These are phyloP conservation scores for Lecanosticta acicola DNA, from an alignment of 2,329 filamentous ascomycete genomes.

Conservation along the genomic window DNA sequence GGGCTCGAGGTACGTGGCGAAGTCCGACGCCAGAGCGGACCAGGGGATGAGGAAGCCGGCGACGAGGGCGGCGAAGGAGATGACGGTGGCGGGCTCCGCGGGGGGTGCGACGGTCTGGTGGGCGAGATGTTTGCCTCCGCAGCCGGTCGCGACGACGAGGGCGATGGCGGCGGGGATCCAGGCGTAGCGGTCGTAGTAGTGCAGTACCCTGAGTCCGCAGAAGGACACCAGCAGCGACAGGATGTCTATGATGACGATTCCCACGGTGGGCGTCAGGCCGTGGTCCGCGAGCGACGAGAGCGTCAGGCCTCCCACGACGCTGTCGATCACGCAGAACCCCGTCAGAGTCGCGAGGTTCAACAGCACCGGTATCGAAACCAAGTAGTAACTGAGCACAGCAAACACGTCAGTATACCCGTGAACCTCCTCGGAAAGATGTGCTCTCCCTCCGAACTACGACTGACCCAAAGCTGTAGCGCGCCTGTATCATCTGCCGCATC, in stretches of 20 bases:
- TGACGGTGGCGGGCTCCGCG: conserved; percentile 39
- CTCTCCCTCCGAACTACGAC: too few relatives aligned
- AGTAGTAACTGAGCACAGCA: conserved; percentile 42
- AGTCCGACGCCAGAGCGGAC: conserved; percentile 38
- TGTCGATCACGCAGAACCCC: conserved; percentile 59
- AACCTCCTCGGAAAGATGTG: too few relatives aligned
- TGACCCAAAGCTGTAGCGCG: conserved; percentile 57
- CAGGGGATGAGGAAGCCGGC: conserved; percentile 58
- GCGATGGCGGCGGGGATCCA: conserved; percentile 41
- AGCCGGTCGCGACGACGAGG: conserved; percentile 38
- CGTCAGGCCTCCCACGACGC: conserved; percentile 54
- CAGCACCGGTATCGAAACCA: conserved; percentile 55
- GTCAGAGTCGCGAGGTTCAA: conserved; percentile 59
- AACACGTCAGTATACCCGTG: too few relatives aligned
- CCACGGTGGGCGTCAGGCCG: conserved; percentile 48
- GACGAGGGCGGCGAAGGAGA: conserved; percentile 53
- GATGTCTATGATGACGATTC: conserved; percentile 57
- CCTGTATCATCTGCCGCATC: conserved; percentile 61
- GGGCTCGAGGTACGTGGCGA: conserved; percentile 42
- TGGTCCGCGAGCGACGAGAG: conserved; percentile 50
- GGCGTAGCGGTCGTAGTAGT: conserved; percentile 39
- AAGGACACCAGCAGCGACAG: conserved; percentile 57
- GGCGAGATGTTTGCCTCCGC: conserved; percentile 35
- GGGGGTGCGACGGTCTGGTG: conserved; percentile 44
- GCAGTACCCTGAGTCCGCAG: conserved; percentile 49